phyloP scores from a whole-genome alignment of 345 rosid species.

The Theobroma cacao region DNA sequence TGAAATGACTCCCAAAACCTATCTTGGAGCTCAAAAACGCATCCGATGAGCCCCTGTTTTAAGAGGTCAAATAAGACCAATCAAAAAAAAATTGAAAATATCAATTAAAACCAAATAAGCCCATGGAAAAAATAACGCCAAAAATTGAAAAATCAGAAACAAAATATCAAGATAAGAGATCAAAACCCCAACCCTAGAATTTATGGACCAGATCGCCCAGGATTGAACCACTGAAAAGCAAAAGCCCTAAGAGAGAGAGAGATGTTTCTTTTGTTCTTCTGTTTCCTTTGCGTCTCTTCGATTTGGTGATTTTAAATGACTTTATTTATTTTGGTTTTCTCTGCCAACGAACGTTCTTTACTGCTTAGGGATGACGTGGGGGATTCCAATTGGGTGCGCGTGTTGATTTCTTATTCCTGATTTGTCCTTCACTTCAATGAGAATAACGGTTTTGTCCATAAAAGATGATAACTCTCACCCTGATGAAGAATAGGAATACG shows the following conservation, averaged over 20 bases:
- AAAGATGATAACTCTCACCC: not conserved
- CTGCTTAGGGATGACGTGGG: constrained; percentile 5
- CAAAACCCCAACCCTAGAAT: not conserved
- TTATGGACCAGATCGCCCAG: constrained; percentile 14
- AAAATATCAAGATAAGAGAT: not conserved
- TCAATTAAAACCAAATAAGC: not conserved
- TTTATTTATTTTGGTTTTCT: not conserved
- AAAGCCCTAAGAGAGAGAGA: not conserved
- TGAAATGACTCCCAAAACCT: not conserved
- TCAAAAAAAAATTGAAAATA: not conserved
- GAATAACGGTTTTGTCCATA: not conserved
- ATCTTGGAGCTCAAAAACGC: constrained; percentile 7
- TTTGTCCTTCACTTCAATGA: not conserved
- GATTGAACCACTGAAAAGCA: not conserved
- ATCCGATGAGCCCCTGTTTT: constrained; percentile 12
- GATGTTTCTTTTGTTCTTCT: not conserved
- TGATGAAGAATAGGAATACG: not conserved
- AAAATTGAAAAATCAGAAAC: not conserved
- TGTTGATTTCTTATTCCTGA: not conserved
- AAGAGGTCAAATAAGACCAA: not conserved
- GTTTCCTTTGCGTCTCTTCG: not conserved
- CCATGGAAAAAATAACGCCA: not conserved
- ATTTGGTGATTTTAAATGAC: not conserved
- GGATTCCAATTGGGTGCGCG: not conserved
- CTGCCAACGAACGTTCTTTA: not conserved